Conservation (phyloP, 768 basidiomycete genomes). For the Obba rivulosa region DNA sequence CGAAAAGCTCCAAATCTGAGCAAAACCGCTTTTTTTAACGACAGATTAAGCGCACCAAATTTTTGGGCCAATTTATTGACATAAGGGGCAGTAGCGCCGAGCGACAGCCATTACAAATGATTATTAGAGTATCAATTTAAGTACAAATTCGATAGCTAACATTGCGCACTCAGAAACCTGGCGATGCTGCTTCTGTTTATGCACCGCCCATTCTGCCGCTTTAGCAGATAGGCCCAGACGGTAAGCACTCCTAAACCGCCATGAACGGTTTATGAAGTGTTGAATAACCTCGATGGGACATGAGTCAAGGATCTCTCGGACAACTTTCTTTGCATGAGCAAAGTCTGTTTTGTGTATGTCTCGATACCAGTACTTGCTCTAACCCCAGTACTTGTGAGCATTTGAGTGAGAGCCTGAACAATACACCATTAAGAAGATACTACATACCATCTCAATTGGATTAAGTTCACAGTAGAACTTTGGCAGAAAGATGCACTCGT, state of each 20-base stretch:
- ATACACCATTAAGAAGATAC: neutral
- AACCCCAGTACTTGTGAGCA: conserved; percentile 27
- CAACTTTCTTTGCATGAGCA: conserved; percentile 25
- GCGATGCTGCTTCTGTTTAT: conserved; percentile 30
- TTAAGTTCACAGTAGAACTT: conserved; percentile 46
- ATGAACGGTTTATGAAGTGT: conserved; percentile 32
- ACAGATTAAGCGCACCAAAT: too few relatives aligned
- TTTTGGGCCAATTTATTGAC: too few relatives aligned
- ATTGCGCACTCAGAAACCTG: conserved; percentile 18
- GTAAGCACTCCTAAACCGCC: conserved; percentile 33
- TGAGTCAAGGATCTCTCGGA: conserved; percentile 23
- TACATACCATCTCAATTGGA: conserved; percentile 39
- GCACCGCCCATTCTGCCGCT: conserved; percentile 35
- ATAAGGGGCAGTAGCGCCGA: too few relatives aligned
- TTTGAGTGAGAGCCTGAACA: neutral
- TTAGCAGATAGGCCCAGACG: conserved; percentile 28
- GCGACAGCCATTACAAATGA: too few relatives aligned
- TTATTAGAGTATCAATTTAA: too few relatives aligned
- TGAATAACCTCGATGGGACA: conserved; percentile 33
- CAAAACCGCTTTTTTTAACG: too few relatives aligned
- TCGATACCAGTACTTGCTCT: conserved; percentile 30
- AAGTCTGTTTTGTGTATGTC: conserved; percentile 28
- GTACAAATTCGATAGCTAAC: conserved; percentile 29
- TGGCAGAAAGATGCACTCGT: conserved; percentile 35
- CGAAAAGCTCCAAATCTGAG: too few relatives aligned